Base-by-base conservation (phyloP, 2,329 filamentous ascomycete genomes). In the Aspergillus hortae region DNA sequence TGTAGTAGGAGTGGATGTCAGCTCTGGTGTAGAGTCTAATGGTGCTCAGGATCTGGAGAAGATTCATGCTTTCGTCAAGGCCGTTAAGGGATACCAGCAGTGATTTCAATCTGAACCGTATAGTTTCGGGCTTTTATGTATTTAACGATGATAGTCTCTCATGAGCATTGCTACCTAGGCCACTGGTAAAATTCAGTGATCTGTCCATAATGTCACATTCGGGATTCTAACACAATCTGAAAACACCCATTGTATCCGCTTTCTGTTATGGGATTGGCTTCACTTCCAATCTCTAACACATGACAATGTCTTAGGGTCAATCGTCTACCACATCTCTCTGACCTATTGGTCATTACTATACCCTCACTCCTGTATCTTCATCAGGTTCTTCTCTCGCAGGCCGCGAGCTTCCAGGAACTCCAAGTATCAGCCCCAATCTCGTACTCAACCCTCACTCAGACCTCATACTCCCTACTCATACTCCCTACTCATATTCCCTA, bases 1-100 rank as follows among this genome's bases (percentile, higher is more conserved):
- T 54, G 82, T 96, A 11, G 76, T 91, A 32, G 92, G 87, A 2
- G 88, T 99, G 3, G 94, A 99, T 75, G 90, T 96, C 17, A 96
- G 91, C 70, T 96, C 90, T 65, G 95, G 95, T 0, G 91, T 99
- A 2, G 94, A 97, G 73, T 85, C 84, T 33, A 82, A 87, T 61
- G 92, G 91, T 2, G 77, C 84, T 66, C 94, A 99, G 72, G 88
- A 86, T 70, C 63, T 92, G 52, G 82, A 84, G 15, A 95, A 88
- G 75, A 97, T 99, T 60, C 77, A 78, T 57, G 83, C 81, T 4
- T 99, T 99, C 71, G 78, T 97, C 38, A 81, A 83, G 66, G 84
- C 85, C 33, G 89, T 86, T 0, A 94, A 94, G 70, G 70, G 73
- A 30, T 75, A 66, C 51, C 60, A 57, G 44, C 50, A 53, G 30